Base-by-base conservation (phyloP, 495 filamentous ascomycete species). In the Penicillium maclennaniae region DNA sequence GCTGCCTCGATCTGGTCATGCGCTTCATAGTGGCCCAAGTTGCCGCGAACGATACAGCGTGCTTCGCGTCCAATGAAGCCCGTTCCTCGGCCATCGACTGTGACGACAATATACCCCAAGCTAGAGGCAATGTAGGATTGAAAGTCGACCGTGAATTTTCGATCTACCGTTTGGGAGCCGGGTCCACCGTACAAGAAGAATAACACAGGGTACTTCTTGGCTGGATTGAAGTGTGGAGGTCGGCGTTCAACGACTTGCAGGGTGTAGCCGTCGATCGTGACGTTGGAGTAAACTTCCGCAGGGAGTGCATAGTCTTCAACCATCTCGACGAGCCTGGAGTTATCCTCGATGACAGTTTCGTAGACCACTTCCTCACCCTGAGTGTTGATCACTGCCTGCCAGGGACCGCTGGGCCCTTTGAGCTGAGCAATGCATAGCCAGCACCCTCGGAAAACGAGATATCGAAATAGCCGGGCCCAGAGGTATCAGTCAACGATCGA, bases 161-260 rank as follows among this genome's bases (percentile, higher is more conserved):
- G 92, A 55, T 85, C 73, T 1, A 98, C 93, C 0, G 76, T 80
- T 66, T 98, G 93, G 17, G 90, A 96, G 19, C 87, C 89, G 0
- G 93, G 93, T 6, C 93, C 93, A 28, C 86, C 87, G 67, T 98
- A 98, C 43, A 96, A 82, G 56, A 88, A 84, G 75, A 98, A 98
- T 1, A 98, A 80, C 8, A 98, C 91, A 0, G 93, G 95, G 58
- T 98, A 97, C 60, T 86, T 83, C 67, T 87, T 91, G 51, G 81
- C 85, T 25, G 82, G 76, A 67, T 96, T 83, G 69, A 97, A 98
- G 63, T 96, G 86, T 0, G 95, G 86, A 27, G 93, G 95, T 0
- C 89, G 87, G 17, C 91, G 84, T 69, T 98, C 93, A 16, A 97
- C 76, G 43, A 95, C 86, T 60, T 97, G 88, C 27, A 98, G 82